Conservation (phyloP, 495 filamentous ascomycete genomes). For the Lichina pygmaea region DNA sequence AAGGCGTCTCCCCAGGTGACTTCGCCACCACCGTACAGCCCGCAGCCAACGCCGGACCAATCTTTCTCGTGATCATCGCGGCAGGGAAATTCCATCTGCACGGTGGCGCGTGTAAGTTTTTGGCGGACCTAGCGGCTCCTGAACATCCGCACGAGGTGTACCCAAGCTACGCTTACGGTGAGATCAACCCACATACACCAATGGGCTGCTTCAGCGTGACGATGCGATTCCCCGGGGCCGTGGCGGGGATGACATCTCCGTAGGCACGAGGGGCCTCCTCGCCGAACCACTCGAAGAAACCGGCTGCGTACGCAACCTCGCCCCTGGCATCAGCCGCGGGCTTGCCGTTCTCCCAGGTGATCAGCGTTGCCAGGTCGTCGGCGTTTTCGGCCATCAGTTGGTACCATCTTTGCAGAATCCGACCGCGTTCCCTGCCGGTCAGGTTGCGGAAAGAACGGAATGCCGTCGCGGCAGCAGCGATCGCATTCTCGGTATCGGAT, state of each 20-base stretch:
- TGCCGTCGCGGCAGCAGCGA: slow-evolving; percentile 6
- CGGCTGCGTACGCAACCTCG: slow-evolving; percentile 44
- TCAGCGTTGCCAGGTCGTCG: slow-evolving; percentile 69
- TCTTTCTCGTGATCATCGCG: slow-evolving; percentile 79
- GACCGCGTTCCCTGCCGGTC: slow-evolving; percentile 3
- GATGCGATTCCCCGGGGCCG: slow-evolving; percentile 16
- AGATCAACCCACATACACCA: slow-evolving; percentile 84
- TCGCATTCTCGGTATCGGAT: slow-evolving; percentile 51
- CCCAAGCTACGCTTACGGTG: slow-evolving; percentile 20
- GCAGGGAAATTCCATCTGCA: slow-evolving; percentile 68
- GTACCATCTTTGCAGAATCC: slow-evolving; percentile 69
- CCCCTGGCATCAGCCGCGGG: slow-evolving; percentile 40
- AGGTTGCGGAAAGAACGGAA: slow-evolving; percentile 2
- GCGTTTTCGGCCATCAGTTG: slow-evolving; percentile 66
- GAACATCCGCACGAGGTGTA: background rate
- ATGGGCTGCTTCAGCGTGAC: slow-evolving; percentile 37
- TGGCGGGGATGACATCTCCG: slow-evolving; percentile 39
- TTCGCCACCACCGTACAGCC: slow-evolving; percentile 73
- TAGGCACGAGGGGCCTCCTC: slow-evolving; percentile 46
- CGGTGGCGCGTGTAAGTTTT: background rate
- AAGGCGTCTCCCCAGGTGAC: slow-evolving; percentile 64
- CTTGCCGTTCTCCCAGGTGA: slow-evolving; percentile 68
- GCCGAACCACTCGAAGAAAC: slow-evolving; percentile 56
- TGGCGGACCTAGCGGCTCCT: background rate
- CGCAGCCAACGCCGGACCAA: slow-evolving; percentile 59